Evolutionary conservation across 169 alveolate species (phyloP).

Genomic region (Babesia sp.): DNA sequence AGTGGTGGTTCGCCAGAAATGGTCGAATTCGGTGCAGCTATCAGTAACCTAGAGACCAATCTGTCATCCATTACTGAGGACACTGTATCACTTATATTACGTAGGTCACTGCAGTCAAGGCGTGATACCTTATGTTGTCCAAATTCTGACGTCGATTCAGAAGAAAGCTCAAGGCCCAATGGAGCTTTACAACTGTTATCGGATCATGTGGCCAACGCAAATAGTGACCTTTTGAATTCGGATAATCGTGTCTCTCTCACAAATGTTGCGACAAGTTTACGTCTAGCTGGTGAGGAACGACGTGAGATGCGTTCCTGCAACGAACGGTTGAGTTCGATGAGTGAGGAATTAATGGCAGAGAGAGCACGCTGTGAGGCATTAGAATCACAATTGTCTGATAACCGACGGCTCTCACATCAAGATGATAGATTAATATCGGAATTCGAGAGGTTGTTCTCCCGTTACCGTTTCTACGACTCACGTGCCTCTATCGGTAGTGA

Average conservation of each 20-base stretch:
- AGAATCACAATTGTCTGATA: conserved; percentile 10
- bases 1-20: conserved; percentile 55
- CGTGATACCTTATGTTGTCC: not conserved
- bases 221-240: conserved; percentile 1
- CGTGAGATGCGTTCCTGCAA: conserved; percentile 27
- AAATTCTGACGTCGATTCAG: not conserved
- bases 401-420: not conserved
- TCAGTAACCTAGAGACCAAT: conserved; percentile 8
- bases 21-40: conserved; percentile 27
- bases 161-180: not conserved
- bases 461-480: conserved; percentile 7
- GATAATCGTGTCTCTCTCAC: conserved; percentile 5
- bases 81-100: not conserved
- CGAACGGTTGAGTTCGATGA: conserved; percentile 13
- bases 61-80: conserved; percentile 22
- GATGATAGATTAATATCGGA: conserved; percentile 4
- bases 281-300: conserved; percentile 17
- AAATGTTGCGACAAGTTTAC: conserved; percentile 15
- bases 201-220: not conserved
- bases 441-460: conserved; percentile 15
- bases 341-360: conserved; percentile 30
- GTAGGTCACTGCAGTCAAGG: not conserved
- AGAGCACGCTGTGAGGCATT: conserved; percentile 7
- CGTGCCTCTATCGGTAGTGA: not conserved
- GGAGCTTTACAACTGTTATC: not conserved